Percentiles rank a stretch among this genome's conserved stretches.
phyloP scores from a whole-genome alignment of 2,329 filamentous ascomycete genomes.

The Verticillium isaacii region DNA sequence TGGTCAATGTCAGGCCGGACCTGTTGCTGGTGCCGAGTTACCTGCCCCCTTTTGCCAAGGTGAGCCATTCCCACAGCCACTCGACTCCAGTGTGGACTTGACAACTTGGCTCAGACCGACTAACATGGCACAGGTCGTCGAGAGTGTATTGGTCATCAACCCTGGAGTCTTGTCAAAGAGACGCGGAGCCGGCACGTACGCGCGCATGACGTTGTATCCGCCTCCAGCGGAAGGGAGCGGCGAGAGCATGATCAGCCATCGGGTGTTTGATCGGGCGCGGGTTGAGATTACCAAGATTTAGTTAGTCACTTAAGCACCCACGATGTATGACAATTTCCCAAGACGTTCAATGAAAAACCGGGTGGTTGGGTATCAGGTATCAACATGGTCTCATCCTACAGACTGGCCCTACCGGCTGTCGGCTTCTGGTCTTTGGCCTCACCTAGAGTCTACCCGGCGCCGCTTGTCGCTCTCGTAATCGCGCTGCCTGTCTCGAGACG shows the following conservation, averaged over 20 bases:
- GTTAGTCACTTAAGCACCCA: constrained; percentile 12
- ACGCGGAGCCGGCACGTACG: constrained; percentile 79
- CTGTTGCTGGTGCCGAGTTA: constrained; percentile 78
- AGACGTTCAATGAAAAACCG: constrained; percentile 1
- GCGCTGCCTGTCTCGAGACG: constrained; percentile 48
- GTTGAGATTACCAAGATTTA: constrained; percentile 83
- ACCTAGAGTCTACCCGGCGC: constrained; percentile 45
- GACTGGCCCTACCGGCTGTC: neutral
- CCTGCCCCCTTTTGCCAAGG: constrained; percentile 83
- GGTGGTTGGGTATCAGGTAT: constrained; percentile 14
- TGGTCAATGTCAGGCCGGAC: constrained; percentile 81
- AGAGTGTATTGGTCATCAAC: constrained; percentile 86
- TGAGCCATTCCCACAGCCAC: constrained; percentile 32
- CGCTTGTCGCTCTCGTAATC: constrained; percentile 54
- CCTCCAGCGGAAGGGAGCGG: constrained; percentile 56
- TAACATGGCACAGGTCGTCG: constrained; percentile 64
- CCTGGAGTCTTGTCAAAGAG: constrained; percentile 84
- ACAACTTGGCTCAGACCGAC: neutral
- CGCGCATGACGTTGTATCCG: constrained; percentile 70
- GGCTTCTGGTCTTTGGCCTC: constrained; percentile 3
- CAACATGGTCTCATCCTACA: constrained; percentile 4
- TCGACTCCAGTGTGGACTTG: neutral
- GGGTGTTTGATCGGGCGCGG: constrained; percentile 74
- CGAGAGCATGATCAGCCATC: constrained; percentile 61
- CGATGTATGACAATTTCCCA: constrained; percentile 1